phyloP scores from a whole-genome alignment of 2,329 filamentous ascomycete genomes.

The Ophiocordyceps camponoti-leonardi region DNA sequence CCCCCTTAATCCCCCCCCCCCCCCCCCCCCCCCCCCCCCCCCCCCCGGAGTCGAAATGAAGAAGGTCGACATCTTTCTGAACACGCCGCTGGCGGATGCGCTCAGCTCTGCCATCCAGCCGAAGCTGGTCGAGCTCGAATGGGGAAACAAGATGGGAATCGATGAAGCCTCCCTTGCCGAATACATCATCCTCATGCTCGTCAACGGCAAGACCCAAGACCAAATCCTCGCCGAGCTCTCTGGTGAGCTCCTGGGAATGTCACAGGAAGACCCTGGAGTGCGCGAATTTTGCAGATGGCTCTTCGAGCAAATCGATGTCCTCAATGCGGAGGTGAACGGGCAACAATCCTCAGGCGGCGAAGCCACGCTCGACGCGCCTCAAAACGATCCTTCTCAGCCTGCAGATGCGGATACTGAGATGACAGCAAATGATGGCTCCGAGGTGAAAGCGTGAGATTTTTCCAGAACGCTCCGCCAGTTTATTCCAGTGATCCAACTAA shows the following conservation, averaged over 20 bases:
- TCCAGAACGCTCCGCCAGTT: not conserved
- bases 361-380: conserved; percentile 13
- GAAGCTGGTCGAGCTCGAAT: conserved; percentile 84
- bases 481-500: not conserved
- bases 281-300: conserved; percentile 80
- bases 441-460: conserved; percentile 40
- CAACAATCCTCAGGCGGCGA: conserved; percentile 14
- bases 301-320: conserved; percentile 64
- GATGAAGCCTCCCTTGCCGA: conserved; percentile 78
- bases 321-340: conserved; percentile 47
- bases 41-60: conserved; percentile 8
- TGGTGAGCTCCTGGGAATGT: conserved; percentile 67
- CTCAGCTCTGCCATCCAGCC: conserved; percentile 71
- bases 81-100: conserved; percentile 70
- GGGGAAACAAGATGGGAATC: conserved; percentile 56
- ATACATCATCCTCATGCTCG: conserved; percentile 94
- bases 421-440: conserved; percentile 35
- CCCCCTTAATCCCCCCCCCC: too few species aligned
- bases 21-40: too few species aligned
- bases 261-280: conserved; percentile 67
- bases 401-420: conserved; percentile 54
- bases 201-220: conserved; percentile 82
- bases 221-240: conserved; percentile 81
- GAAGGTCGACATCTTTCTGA: conserved; percentile 66
- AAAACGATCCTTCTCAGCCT: conserved; percentile 15